These are phyloP conservation scores for Cairneyella variabilis DNA, from an alignment of 495 filamentous ascomycete species.

Conservation along the genomic window DNA sequence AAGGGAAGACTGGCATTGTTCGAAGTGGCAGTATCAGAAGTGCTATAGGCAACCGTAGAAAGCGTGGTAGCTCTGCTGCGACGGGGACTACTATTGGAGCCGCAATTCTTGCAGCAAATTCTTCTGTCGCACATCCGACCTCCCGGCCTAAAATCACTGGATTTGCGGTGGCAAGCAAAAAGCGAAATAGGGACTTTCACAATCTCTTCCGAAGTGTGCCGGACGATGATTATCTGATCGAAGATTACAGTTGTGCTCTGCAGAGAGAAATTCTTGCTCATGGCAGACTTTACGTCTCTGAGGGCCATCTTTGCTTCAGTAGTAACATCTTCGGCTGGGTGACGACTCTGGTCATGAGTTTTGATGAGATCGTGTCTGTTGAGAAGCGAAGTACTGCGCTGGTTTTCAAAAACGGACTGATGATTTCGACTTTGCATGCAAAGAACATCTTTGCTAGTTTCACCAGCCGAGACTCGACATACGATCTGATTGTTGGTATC, in stretches of 20 bases:
- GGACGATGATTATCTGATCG: constrained; percentile 96
- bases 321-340: constrained; percentile 99
- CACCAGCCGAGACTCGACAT: constrained; percentile 89
- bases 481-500: constrained; percentile 94
- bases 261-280: constrained; percentile 95
- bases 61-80: constrained; percentile 83
- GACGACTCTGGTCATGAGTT: constrained; percentile 94
- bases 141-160: constrained; percentile 75
- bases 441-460: constrained; percentile 95
- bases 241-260: constrained; percentile 95
- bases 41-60: constrained; percentile 61
- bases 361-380: constrained; percentile 93
- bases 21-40: constrained; percentile 83
- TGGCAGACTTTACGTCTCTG: constrained; percentile 91
- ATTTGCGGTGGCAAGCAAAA: constrained; percentile 94
- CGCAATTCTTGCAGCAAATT: constrained; percentile 59
- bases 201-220: constrained; percentile 91
- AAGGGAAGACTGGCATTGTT: constrained; percentile 59
- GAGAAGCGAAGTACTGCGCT: constrained; percentile 96
- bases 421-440: constrained; percentile 92
- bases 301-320: constrained; percentile 96
- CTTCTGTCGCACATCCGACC: constrained; percentile 59
- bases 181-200: constrained; percentile 94
- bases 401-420: constrained; percentile 95
- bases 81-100: constrained; percentile 70